Percentiles rank a stretch among this genome's conserved stretches.
These are phyloP conservation scores for Beta vulgaris DNA, from an alignment of 148 eudicot genomes.

Conservation along the genomic window DNA sequence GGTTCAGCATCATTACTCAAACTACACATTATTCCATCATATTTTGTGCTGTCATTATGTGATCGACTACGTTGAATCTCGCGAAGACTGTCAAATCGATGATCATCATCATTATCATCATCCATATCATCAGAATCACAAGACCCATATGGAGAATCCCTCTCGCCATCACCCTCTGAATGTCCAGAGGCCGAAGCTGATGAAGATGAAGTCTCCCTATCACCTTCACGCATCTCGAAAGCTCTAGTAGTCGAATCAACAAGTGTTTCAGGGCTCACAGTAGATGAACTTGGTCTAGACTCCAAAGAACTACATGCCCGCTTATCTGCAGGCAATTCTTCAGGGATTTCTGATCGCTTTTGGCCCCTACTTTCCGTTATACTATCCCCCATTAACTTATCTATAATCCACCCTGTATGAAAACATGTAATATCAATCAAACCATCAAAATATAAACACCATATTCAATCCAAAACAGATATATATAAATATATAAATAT, in stretches of 20 bases:
- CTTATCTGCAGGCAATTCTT: conserved; percentile 79
- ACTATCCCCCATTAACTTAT: conserved; percentile 24
- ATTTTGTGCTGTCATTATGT: conserved; percentile 47
- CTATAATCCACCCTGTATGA: conserved; percentile 16
- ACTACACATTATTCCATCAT: conserved; percentile 48
- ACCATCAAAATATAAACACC: background rate
- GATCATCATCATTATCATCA: conserved; percentile 43
- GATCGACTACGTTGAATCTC: conserved; percentile 54
- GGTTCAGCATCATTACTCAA: conserved; percentile 55
- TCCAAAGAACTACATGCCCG: conserved; percentile 78
- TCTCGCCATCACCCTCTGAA: conserved; percentile 74
- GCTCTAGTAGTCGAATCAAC: conserved; percentile 29
- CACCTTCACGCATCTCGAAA: conserved; percentile 46
- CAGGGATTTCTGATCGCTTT: conserved; percentile 59
- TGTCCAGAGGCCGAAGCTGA: conserved; percentile 67
- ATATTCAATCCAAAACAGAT: background rate
- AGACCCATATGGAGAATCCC: conserved; percentile 69
- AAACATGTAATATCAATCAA: background rate
- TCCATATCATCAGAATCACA: conserved; percentile 83
- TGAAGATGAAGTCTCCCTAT: conserved; percentile 76
- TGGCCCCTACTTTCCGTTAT: conserved; percentile 78
- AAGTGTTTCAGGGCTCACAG: conserved; percentile 42
- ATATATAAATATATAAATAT: background rate
- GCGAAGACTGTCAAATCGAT: conserved; percentile 38
- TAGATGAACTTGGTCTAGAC: conserved; percentile 69